phyloP scores from a whole-genome alignment of 2,329 filamentous ascomycete species.

The Ustulina deusta region DNA sequence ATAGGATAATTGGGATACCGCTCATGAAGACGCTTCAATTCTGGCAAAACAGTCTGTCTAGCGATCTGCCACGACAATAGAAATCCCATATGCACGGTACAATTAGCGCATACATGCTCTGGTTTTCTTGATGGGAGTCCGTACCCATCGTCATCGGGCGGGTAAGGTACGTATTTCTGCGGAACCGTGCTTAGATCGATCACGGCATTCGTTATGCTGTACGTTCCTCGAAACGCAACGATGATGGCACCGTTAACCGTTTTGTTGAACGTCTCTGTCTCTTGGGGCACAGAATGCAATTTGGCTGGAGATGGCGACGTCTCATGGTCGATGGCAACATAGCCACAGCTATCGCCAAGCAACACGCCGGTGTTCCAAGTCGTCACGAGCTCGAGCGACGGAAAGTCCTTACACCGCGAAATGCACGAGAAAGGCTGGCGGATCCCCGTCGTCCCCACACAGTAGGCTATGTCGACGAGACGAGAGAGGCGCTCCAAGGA shows the following conservation, averaged over 20 bases:
- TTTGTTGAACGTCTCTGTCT: constrained; percentile 25
- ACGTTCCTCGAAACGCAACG: constrained; percentile 92
- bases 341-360: constrained; percentile 91
- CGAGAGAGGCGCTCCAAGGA: constrained; percentile 90
- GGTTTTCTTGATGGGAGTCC: constrained; percentile 52
- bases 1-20: constrained; percentile 78
- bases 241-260: constrained; percentile 67
- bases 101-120: constrained; percentile 78
- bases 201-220: constrained; percentile 91
- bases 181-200: constrained; percentile 89
- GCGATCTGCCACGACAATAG: constrained; percentile 85
- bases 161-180: constrained; percentile 91
- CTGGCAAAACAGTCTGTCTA: constrained; percentile 74
- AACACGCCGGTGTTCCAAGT: constrained; percentile 93
- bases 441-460: constrained; percentile 87
- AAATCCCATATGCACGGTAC: constrained; percentile 93
- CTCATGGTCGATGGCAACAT: constrained; percentile 86
- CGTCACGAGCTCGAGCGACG: constrained; percentile 79
- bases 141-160: constrained; percentile 63
- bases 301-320: constrained; percentile 37
- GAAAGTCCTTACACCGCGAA: constrained; percentile 87
- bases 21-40: constrained; percentile 69
- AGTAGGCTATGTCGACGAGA: constrained; percentile 94
- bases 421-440: constrained; percentile 85
- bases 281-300: neutral